Evolutionary conservation across 2,329 filamentous ascomycete genomes (phyloP).

Genomic region (Colletotrichum aenigma): DNA sequence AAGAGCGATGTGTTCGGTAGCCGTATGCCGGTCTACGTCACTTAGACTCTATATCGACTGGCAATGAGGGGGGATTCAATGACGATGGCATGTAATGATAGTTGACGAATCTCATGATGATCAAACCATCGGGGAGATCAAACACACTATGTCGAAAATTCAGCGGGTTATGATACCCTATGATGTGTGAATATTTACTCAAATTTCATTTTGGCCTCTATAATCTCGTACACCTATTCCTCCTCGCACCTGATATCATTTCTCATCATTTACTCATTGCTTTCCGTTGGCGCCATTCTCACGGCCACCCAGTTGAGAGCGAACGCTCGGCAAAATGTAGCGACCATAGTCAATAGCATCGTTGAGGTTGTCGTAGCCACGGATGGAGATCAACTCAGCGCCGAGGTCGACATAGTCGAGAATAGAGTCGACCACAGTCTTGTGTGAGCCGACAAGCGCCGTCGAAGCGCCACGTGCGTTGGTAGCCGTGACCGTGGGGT

Average conservation of each 20-base stretch:
- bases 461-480: constrained; percentile 64
- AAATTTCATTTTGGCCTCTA: not conserved
- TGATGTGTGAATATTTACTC: not conserved
- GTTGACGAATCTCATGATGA: not conserved
- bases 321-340: constrained; percentile 56
- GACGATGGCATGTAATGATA: not conserved
- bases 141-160: not conserved
- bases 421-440: constrained; percentile 58
- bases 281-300: not conserved
- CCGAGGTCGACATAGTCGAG: constrained; percentile 63
- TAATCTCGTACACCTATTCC: not conserved
- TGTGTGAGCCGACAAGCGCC: constrained; percentile 58
- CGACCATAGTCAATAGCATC: constrained; percentile 65
- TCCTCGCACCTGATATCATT: not conserved
- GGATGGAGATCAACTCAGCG: constrained; percentile 62
- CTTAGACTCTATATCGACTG: not conserved
- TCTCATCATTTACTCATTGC: not conserved
- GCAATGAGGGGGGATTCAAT: not conserved
- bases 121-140: not conserved
- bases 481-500: constrained; percentile 65
- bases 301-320: constrained; percentile 36
- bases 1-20: constrained; percentile 37
- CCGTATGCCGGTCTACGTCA: constrained; percentile 39
- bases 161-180: not conserved
- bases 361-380: constrained; percentile 65